Evolutionary conservation across 768 basidiomycete species (phyloP).

Genomic region (Naganishia friedmannii): DNA sequence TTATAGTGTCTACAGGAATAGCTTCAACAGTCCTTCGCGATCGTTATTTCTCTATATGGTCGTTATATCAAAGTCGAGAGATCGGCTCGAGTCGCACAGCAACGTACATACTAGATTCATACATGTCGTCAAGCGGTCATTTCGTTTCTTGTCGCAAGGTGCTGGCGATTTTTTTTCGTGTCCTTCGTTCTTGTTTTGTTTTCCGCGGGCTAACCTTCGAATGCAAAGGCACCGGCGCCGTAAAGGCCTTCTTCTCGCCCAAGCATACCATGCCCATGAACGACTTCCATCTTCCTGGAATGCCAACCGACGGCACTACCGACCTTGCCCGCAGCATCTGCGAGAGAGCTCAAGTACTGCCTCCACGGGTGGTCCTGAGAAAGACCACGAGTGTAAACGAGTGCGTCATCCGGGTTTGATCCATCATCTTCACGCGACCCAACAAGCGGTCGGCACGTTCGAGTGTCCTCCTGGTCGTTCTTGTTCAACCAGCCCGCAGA

Average conservation of each 20-base stretch:
- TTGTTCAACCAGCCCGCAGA: slow-evolving; percentile 70
- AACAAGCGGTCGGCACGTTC: slow-evolving; percentile 18
- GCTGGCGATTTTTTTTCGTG: neutral
- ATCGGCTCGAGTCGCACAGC: neutral
- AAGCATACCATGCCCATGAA: slow-evolving; percentile 85
- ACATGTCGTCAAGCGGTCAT: neutral
- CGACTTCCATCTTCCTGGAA: slow-evolving; percentile 92
- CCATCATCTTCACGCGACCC: neutral
- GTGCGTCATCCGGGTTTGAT: slow-evolving; percentile 21
- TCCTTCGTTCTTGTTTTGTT: slow-evolving; percentile 33
- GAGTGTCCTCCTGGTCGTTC: slow-evolving; percentile 20
- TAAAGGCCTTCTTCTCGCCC: slow-evolving; percentile 91
- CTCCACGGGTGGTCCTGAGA: slow-evolving; percentile 65
- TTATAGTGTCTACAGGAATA: neutral
- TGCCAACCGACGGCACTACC: slow-evolving; percentile 92
- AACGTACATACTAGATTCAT: neutral
- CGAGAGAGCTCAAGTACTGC: slow-evolving; percentile 66
- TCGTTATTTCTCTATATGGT: slow-evolving; percentile 2
- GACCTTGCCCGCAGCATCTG: slow-evolving; percentile 82
- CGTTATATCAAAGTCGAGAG: slow-evolving; percentile 2
- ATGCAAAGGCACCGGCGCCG: slow-evolving; percentile 89
- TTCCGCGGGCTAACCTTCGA: slow-evolving; percentile 63
- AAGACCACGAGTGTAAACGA: slow-evolving; percentile 57
- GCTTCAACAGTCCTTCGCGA: neutral
- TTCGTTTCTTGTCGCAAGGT: neutral